Evolutionary conservation across 768 basidiomycete genomes (phyloP), one percentile per base, ranked within the genome.

Genomic region (Hericium coralloides): DNA sequence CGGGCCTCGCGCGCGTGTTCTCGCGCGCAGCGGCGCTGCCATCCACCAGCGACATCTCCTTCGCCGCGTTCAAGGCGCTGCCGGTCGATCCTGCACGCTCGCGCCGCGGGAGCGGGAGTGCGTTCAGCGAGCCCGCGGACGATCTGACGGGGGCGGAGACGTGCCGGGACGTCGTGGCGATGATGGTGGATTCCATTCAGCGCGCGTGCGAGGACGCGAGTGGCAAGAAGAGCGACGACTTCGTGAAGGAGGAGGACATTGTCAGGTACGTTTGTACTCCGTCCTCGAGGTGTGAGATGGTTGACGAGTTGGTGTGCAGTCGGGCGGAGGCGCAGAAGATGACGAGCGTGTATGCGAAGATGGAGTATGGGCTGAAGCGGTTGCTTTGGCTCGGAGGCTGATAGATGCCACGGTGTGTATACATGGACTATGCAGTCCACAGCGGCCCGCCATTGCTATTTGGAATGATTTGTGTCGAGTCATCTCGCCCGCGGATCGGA

Each of bases 331-430:
- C 95, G 2, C 84, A 87, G 68, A 78, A 82, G 55, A 84, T 86
- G 75, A 97, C 92, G 2, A 89, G 84, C 59, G 76, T 95, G 62
- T 89, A 91, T 68, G 82, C 92, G 14, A 92, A 93, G 73, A 87
- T 95, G 83, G 94, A 97, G 66, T 92, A 95, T 68, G 91, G 90
- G 0, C 77, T 97, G 52, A 98, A 95, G 77, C 76, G 92, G 61
- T 72, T 95, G 67, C 70, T 95, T 58, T 95, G 93, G 93, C 70
- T 95, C 50, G 89, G 91, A 51, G 79, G 86, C 60, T 90, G 63
- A 69, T 14, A 9, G 31, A 31, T 9, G 31, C 31, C 31, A 8
- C 31, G 31, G 31, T 31, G 10, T 31, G 31, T 31, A 9, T 31
- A 31, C 31, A 31, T 31, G 31, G 31, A 31, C 31, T 31, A 31